Percentiles rank a stretch among this genome's conserved stretches.
Evolutionary conservation across 2,329 filamentous ascomycete species (phyloP).

Genomic region (Xylaria sp.): DNA sequence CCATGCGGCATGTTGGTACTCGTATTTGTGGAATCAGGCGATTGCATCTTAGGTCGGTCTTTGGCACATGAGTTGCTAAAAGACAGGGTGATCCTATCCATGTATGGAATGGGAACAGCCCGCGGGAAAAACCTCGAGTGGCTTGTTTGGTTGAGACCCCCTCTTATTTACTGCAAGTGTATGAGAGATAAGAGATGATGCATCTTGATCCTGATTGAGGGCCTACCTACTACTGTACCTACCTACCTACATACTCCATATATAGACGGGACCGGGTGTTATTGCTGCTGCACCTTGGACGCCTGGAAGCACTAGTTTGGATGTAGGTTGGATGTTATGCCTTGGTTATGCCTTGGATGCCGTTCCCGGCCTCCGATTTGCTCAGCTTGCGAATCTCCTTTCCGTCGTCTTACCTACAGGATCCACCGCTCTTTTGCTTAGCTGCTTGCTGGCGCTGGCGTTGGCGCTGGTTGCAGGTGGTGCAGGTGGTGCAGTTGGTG

Average conservation of each 20-base stretch:
- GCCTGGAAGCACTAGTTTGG: constrained; percentile 31
- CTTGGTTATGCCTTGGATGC: constrained; percentile 34
- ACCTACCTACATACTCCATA: constrained; percentile 1
- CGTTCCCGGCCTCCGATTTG: constrained; percentile 37
- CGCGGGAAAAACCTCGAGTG: constrained; percentile 10
- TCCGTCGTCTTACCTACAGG: constrained; percentile 42
- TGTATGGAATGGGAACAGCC: constrained; percentile 13
- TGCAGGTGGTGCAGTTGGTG: constrained; percentile 1
- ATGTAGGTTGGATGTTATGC: constrained; percentile 29
- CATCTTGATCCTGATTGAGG: constrained; percentile 23
- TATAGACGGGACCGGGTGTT: constrained; percentile 26
- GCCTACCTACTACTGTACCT: constrained; percentile 4
- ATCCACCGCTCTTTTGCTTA: constrained; percentile 40
- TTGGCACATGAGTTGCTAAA: constrained; percentile 13
- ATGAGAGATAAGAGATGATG: constrained; percentile 30
- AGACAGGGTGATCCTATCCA: constrained; percentile 9
- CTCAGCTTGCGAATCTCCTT: constrained; percentile 30
- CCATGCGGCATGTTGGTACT: constrained; percentile 10
- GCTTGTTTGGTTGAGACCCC: constrained; percentile 16
- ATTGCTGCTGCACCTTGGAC: constrained; percentile 30
- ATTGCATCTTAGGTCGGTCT: constrained; percentile 5
- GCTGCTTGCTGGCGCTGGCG: constrained; percentile 6
- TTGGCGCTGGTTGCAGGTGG: not conserved
- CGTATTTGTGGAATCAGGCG: constrained; percentile 8
- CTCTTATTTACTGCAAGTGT: constrained; percentile 30